A percentile compares a stretch with the other conserved stretches of the same genome.
Evolutionary conservation across 2,329 filamentous ascomycete species (phyloP).

Genomic region (Clarireedia homoeocarpa): DNA sequence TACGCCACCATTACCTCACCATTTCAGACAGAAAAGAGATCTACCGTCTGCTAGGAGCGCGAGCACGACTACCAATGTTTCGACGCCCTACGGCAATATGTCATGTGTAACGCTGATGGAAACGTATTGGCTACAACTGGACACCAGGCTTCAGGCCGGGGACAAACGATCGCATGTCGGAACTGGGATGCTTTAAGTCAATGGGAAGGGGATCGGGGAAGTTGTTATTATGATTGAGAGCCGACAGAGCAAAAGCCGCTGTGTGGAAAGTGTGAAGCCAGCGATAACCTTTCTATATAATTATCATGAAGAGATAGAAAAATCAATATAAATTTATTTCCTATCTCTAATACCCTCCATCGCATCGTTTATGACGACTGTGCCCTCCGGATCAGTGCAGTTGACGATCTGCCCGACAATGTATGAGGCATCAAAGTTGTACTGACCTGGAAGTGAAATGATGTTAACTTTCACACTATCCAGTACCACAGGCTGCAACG

Average conservation of each 20-base stretch:
- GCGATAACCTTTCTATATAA: too few relatives aligned
- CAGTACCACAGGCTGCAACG: too few relatives aligned
- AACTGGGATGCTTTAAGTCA: neutral
- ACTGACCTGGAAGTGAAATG: too few relatives aligned
- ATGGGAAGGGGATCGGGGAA: neutral
- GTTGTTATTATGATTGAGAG: neutral
- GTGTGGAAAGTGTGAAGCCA: neutral
- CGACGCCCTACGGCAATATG: slow-evolving; percentile 1
- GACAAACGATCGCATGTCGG: neutral
- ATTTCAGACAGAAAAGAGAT: neutral
- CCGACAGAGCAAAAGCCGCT: neutral
- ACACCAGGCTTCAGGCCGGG: neutral
- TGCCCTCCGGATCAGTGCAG: too few relatives aligned
- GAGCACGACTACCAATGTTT: slow-evolving; percentile 7
- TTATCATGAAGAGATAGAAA: too few relatives aligned
- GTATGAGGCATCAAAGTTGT: too few relatives aligned
- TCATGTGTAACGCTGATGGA: slow-evolving; percentile 9
- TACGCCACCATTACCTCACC: neutral
- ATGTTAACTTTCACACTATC: too few relatives aligned
- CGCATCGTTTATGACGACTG: too few relatives aligned
- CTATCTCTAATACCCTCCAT: too few relatives aligned
- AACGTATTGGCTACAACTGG: neutral
- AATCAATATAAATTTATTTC: too few relatives aligned
- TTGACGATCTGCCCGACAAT: too few relatives aligned
- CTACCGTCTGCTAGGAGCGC: neutral